A percentile compares a stretch with the other conserved stretches of the same genome.
phyloP scores from a whole-genome alignment of 305 asterid genomes.

The Withania somnifera region DNA sequence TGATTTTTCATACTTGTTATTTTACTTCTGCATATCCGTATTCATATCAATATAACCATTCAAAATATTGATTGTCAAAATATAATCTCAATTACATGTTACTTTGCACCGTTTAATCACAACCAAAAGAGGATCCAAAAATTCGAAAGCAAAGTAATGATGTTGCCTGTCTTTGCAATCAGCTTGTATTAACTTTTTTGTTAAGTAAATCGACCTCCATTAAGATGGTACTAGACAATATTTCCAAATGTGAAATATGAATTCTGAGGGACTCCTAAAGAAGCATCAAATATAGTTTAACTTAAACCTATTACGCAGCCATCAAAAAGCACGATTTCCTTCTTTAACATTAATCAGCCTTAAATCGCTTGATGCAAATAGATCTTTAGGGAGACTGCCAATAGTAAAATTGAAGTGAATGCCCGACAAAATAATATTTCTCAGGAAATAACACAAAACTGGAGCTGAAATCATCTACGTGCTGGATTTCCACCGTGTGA shows the following conservation, averaged over 20 bases:
- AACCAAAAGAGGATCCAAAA: no score
- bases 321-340: background rate
- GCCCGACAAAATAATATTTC: background rate
- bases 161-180: no score
- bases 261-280: background rate
- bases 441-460: background rate
- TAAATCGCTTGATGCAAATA: background rate
- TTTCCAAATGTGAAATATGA: background rate
- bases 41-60: no score
- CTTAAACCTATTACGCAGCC: background rate
- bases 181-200: background rate
- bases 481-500: constrained; percentile 40
- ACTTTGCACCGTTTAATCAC: no score
- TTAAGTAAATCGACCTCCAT: background rate
- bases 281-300: background rate
- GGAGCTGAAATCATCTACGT: constrained; percentile 27
- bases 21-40: no score
- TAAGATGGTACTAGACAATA: background rate
- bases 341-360: background rate
- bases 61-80: no score
- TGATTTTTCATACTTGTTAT: no score
- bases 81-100: no score
- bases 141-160: no score
- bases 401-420: background rate
- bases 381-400: background rate